These are phyloP conservation scores for Metschnikowia baotianmanensis DNA, from an alignment of 805 yeast species.

Conservation along the genomic window DNA sequence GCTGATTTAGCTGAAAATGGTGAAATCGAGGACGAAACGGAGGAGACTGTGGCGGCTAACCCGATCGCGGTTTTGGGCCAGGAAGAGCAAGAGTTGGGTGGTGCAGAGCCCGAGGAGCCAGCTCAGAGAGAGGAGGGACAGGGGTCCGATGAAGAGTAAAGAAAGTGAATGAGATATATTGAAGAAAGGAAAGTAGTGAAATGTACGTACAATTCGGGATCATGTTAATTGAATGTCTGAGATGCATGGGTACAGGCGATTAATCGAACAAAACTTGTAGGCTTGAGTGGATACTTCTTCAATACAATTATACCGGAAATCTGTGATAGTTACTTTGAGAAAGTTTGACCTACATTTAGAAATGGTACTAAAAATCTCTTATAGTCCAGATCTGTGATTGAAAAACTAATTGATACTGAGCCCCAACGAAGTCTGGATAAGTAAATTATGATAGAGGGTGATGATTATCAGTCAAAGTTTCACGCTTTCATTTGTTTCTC, in stretches of 20 bases:
- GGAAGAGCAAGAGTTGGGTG: slow-evolving; percentile 37
- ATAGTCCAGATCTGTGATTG: too few species aligned
- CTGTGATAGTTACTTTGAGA: too few species aligned
- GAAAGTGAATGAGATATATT: not conserved
- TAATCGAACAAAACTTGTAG: too few species aligned
- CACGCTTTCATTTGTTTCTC: not conserved
- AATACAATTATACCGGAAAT: too few species aligned
- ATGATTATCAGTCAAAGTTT: not conserved
- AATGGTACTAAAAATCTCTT: too few species aligned
- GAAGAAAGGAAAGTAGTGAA: not conserved
- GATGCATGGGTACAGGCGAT: too few species aligned
- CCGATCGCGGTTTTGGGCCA: slow-evolving; percentile 33
- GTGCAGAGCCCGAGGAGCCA: slow-evolving; percentile 17
- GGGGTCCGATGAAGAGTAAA: slow-evolving; percentile 10
- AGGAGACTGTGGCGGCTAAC: slow-evolving; percentile 20
- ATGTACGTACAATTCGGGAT: too few species aligned
- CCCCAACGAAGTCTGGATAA: too few species aligned
- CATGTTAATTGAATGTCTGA: too few species aligned
- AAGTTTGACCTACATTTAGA: too few species aligned
- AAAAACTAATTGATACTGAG: too few species aligned
- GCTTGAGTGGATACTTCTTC: too few species aligned
- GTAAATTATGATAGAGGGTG: not conserved
- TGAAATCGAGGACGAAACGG: slow-evolving; percentile 18
- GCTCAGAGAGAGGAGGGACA: slow-evolving; percentile 18
- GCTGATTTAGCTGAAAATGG: slow-evolving; percentile 19